These are phyloP conservation scores for Fusarium verrucosum DNA, from an alignment of 2,329 filamentous ascomycete genomes.

Conservation along the genomic window DNA sequence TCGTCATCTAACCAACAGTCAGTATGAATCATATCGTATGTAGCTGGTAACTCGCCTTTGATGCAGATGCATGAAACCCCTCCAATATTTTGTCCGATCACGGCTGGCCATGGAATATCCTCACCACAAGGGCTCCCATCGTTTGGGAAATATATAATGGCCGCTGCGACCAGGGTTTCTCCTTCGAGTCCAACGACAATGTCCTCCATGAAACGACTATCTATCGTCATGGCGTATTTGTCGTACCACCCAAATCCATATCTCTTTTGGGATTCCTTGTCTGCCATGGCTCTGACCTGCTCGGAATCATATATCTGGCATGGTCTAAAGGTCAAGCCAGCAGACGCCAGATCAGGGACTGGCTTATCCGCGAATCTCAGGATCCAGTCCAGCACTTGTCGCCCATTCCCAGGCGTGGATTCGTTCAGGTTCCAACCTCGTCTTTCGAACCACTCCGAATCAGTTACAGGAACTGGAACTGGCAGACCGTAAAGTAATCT, in stretches of 20 bases:
- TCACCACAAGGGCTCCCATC: conserved; percentile 57
- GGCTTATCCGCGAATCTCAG: conserved; percentile 62
- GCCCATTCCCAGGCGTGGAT: conserved; percentile 57
- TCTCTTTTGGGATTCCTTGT: conserved; percentile 57
- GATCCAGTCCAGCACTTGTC: conserved; percentile 63
- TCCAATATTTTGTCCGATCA: conserved; percentile 61
- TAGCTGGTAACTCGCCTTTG: conserved; percentile 54
- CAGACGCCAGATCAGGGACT: conserved; percentile 51
- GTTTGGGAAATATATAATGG: conserved; percentile 62
- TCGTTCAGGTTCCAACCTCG: conserved; percentile 63
- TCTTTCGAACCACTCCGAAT: conserved; percentile 62
- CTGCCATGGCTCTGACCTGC: conserved; percentile 60
- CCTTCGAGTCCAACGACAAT: conserved; percentile 64
- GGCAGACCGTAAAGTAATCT: conserved; percentile 66
- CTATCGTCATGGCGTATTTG: conserved; percentile 63
- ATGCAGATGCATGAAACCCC: conserved; percentile 70
- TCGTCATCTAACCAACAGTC: conserved; percentile 52
- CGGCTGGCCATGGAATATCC: conserved; percentile 65
- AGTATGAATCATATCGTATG: conserved; percentile 4
- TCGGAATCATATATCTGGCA: conserved; percentile 59
- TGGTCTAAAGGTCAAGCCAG: conserved; percentile 55
- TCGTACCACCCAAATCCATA: conserved; percentile 67
- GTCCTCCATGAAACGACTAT: conserved; percentile 59
- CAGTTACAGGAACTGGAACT: conserved; percentile 51
- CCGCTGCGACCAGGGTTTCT: conserved; percentile 60